Evolutionary conservation across 2,329 filamentous ascomycete genomes (phyloP).

Genomic region (Pestalotiopsis sp.): DNA sequence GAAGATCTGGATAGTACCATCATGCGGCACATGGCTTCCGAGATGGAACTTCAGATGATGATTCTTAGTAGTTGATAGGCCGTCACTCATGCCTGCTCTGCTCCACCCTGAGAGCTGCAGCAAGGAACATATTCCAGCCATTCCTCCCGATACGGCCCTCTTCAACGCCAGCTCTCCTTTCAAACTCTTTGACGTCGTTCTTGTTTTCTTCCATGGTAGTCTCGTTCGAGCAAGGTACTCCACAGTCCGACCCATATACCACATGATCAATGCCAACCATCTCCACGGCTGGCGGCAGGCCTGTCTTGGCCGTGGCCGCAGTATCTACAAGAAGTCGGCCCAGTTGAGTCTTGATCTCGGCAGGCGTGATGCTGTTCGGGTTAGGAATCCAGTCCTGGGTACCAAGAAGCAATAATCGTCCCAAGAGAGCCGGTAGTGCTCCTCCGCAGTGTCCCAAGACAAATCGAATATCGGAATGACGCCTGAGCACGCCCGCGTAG

Average conservation of each 20-base stretch:
- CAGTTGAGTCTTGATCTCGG: background rate
- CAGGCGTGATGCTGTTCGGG: background rate
- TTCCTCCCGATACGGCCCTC: background rate
- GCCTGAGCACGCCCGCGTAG: background rate
- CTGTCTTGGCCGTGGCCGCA: background rate
- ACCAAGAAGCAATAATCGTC: background rate
- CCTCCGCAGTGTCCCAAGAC: background rate
- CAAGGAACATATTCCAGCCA: background rate
- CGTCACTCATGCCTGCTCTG: background rate
- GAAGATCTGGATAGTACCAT: too few species aligned
- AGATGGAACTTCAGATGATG: too few species aligned
- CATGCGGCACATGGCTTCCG: too few species aligned
- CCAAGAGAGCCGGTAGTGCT: background rate
- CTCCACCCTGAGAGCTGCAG: background rate
- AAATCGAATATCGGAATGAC: background rate
- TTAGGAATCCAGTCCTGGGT: background rate
- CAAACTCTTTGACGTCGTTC: background rate
- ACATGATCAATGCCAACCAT: background rate
- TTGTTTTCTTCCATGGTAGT: background rate
- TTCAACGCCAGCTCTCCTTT: background rate
- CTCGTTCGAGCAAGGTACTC: background rate
- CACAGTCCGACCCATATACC: background rate
- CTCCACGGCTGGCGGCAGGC: background rate
- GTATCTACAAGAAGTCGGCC: background rate
- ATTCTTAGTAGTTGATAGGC: too few species aligned